A percentile compares a stretch with the other conserved stretches of the same genome.
Conservation (phyloP, 495 filamentous ascomycete genomes). For the Staphylotrichum longicolle region DNA sequence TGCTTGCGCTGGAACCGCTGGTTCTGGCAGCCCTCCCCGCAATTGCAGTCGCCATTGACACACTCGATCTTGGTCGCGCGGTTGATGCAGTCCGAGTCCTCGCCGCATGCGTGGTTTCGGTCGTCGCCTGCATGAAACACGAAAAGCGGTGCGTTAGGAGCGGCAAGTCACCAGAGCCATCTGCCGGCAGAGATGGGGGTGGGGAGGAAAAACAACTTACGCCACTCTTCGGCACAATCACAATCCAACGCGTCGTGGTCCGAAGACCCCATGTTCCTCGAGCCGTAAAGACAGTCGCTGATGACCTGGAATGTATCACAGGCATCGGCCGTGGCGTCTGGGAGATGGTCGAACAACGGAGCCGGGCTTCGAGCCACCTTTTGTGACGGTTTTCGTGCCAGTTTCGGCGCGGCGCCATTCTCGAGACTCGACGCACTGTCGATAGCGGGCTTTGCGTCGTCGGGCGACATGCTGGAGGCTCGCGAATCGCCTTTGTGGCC, state of each 20-base stretch:
- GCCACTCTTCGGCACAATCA: constrained; percentile 93
- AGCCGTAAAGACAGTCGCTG: constrained; percentile 77
- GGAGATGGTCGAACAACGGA: constrained; percentile 64
- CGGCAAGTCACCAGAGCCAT: constrained; percentile 14
- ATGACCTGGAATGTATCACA: constrained; percentile 76
- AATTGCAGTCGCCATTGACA: constrained; percentile 75
- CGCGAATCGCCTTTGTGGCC: constrained; percentile 40
- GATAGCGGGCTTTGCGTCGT: constrained; percentile 42
- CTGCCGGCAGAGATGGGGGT: constrained; percentile 2
- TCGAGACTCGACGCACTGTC: constrained; percentile 45
- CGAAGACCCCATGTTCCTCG: constrained; percentile 83
- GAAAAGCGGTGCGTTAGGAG: constrained; percentile 18
- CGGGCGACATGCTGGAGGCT: constrained; percentile 43
- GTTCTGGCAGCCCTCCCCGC: constrained; percentile 85
- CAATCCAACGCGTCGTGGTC: constrained; percentile 91
- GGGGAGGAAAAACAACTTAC: constrained; percentile 57
- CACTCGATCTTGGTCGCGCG: constrained; percentile 98
- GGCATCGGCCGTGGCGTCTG: constrained; percentile 73
- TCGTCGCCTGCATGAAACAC: constrained; percentile 55
- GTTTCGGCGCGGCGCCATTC: constrained; percentile 58
- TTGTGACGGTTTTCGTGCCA: constrained; percentile 70
- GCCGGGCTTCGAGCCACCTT: constrained; percentile 62
- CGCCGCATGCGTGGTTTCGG: constrained; percentile 84
- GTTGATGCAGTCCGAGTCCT: constrained; percentile 98
- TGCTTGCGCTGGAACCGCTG: constrained; percentile 90